These are phyloP conservation scores for Senecio squalidus DNA, from an alignment of 140 eudicot genomes.

Conservation along the genomic window DNA sequence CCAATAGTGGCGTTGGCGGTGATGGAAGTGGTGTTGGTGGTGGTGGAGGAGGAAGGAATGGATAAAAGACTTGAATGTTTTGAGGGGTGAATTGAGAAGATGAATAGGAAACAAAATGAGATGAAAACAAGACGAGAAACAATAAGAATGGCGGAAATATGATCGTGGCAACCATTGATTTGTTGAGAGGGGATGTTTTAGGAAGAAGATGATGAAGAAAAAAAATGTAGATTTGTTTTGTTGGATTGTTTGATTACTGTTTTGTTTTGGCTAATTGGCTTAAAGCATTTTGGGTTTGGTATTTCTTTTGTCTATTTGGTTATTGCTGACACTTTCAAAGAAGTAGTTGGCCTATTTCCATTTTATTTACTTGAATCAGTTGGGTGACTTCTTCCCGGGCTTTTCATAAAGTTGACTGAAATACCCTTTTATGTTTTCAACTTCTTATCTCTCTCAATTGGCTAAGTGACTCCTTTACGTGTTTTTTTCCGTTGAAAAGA, in stretches of 20 bases:
- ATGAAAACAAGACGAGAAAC: slow-evolving; percentile 26
- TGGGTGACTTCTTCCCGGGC: slow-evolving; percentile 27
- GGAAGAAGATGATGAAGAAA: slow-evolving; percentile 20
- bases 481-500: slow-evolving; percentile 22
- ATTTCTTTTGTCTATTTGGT: slow-evolving; percentile 30
- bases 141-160: slow-evolving; percentile 27
- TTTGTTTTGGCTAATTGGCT: slow-evolving; percentile 26
- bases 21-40: slow-evolving; percentile 24
- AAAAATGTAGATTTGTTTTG: too few relatives aligned
- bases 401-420: slow-evolving; percentile 7
- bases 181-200: slow-evolving; percentile 31
- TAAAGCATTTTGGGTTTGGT: slow-evolving; percentile 30
- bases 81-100: slow-evolving; percentile 47
- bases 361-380: slow-evolving; percentile 14
- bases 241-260: slow-evolving; percentile 22
- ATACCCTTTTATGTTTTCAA: slow-evolving; percentile 15
- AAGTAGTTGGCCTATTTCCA: slow-evolving; percentile 49
- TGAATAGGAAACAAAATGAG: slow-evolving; percentile 30
- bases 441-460: not conserved
- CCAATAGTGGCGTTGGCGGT: slow-evolving; percentile 9
- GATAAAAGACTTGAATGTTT: slow-evolving; percentile 63
- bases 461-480: slow-evolving; percentile 12
- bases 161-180: slow-evolving; percentile 23
- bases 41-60: slow-evolving; percentile 48
- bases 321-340: slow-evolving; percentile 61